phyloP scores from a whole-genome alignment of 225 moss, liverwort and hornwort species.

The Takakia lepidozioides region DNA sequence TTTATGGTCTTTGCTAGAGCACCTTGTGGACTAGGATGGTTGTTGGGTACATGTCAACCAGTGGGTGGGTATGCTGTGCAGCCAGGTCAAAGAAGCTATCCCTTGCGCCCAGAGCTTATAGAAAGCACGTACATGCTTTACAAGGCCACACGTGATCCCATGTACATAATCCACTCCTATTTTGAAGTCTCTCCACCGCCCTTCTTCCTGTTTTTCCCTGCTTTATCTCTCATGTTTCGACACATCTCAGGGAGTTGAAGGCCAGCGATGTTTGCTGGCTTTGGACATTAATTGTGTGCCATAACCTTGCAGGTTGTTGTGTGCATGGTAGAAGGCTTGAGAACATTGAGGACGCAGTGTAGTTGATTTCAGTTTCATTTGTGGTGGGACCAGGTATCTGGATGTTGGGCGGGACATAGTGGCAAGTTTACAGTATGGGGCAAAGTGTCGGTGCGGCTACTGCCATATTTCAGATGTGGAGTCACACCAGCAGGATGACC shows the following conservation, averaged over 20 bases:
- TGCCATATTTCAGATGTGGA: slow-evolving; percentile 97
- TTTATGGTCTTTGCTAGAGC: too few species aligned
- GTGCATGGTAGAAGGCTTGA: too few species aligned
- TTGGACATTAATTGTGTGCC: too few species aligned
- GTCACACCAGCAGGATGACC: slow-evolving; percentile 84
- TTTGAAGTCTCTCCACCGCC: slow-evolving; percentile 5
- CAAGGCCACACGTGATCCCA: slow-evolving; percentile 81
- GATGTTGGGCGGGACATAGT: slow-evolving; percentile 87
- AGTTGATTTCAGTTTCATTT: too few species aligned
- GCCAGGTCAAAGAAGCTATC: slow-evolving; percentile 98
- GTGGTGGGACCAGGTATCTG: slow-evolving; percentile 52
- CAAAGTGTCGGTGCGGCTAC: slow-evolving; percentile 90
- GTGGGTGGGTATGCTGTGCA: slow-evolving; percentile 21
- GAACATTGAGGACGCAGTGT: too few species aligned
- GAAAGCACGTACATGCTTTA: slow-evolving; percentile 98
- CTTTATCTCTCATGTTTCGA: too few species aligned
- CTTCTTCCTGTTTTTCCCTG: slow-evolving; percentile 6
- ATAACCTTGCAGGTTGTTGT: too few species aligned
- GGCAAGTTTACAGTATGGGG: slow-evolving; percentile 67
- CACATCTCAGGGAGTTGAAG: too few species aligned
- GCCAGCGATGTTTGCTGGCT: too few species aligned
- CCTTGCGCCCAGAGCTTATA: slow-evolving; percentile 88
- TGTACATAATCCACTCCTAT: slow-evolving; percentile 21
- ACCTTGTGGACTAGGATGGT: not conserved
- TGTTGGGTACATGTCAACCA: not conserved